A percentile compares a stretch with the other conserved stretches of the same genome.
phyloP scores from a whole-genome alignment of 1,284 basidiomycete genomes.

The Tylopilus sp. region DNA sequence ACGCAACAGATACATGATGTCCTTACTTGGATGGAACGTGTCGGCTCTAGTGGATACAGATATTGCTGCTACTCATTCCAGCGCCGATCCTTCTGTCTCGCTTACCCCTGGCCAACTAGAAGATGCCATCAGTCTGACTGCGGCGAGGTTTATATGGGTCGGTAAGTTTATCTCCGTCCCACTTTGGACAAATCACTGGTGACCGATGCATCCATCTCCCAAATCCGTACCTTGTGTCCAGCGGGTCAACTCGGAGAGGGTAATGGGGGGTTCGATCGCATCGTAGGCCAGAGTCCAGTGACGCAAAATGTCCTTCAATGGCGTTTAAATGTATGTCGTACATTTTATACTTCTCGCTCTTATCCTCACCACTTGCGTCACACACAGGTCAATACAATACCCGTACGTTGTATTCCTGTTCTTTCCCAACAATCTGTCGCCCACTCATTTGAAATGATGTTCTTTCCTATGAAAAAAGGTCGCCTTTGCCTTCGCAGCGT shows the following conservation, averaged over 20 bases:
- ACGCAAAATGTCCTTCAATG: not conserved
- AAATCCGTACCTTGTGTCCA: too few species aligned
- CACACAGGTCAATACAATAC: too few species aligned
- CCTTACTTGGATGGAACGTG: not conserved
- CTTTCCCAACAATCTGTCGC: too few species aligned
- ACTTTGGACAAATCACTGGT: not conserved
- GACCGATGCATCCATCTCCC: too few species aligned
- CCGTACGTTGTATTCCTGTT: too few species aligned
- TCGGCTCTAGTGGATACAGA: not conserved
- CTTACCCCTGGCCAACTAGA: not conserved
- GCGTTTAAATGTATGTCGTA: not conserved
- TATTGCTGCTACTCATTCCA: not conserved
- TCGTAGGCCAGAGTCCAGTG: not conserved
- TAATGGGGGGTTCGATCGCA: not conserved
- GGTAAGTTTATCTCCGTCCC: not conserved
- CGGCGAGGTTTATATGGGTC: not conserved
- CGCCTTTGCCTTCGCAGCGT: too few species aligned
- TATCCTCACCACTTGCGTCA: too few species aligned
- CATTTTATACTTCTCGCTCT: too few species aligned
- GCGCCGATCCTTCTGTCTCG: not conserved
- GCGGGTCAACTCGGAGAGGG: not conserved
- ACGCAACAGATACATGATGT: not conserved
- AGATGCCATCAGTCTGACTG: not conserved
- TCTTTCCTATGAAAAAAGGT: not conserved
- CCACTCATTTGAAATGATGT: too few species aligned